These are phyloP conservation scores for Phytophthora cryptogea DNA, from an alignment of 352 stramenopile genomes.

Conservation along the genomic window DNA sequence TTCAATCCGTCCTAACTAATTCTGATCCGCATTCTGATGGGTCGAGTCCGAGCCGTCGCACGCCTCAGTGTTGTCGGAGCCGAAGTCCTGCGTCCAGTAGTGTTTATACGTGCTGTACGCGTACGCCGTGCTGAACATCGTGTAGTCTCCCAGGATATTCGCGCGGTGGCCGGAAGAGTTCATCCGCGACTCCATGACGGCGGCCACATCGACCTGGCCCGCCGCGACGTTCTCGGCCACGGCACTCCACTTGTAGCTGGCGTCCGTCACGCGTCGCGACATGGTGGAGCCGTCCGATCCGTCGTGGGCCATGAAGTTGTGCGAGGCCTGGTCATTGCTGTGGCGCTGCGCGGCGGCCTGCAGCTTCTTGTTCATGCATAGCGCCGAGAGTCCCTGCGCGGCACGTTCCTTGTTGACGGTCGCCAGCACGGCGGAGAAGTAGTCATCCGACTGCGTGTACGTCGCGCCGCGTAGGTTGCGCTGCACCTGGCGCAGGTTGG, in stretches of 20 bases:
- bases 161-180: constrained; percentile 22
- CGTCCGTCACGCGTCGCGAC: constrained; percentile 32
- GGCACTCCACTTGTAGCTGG: constrained; percentile 45
- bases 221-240: constrained; percentile 37
- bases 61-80: constrained; percentile 20
- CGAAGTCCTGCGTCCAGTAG: constrained; percentile 65
- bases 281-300: constrained; percentile 44
- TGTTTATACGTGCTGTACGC: constrained; percentile 27
- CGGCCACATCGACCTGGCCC: constrained; percentile 29
- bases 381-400: constrained; percentile 26
- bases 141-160: constrained; percentile 39
- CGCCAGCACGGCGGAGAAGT: constrained; percentile 32
- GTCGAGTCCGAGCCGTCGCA: constrained; percentile 27
- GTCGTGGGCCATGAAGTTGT: constrained; percentile 50
- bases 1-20: constrained; percentile 4
- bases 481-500: constrained; percentile 12
- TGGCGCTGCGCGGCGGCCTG: constrained; percentile 22
- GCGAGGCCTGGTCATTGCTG: constrained; percentile 40
- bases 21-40: background rate
- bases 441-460: constrained; percentile 23
- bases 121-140: constrained; percentile 42
- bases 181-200: constrained; percentile 40
- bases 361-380: constrained; percentile 47
- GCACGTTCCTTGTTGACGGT: constrained; percentile 49
- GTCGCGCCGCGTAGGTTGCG: constrained; percentile 17